Percentiles rank a stretch among this genome's conserved stretches.
Evolutionary conservation across 106 monocot genomes (phyloP).

Genomic region (Narthecium ossifragum): DNA sequence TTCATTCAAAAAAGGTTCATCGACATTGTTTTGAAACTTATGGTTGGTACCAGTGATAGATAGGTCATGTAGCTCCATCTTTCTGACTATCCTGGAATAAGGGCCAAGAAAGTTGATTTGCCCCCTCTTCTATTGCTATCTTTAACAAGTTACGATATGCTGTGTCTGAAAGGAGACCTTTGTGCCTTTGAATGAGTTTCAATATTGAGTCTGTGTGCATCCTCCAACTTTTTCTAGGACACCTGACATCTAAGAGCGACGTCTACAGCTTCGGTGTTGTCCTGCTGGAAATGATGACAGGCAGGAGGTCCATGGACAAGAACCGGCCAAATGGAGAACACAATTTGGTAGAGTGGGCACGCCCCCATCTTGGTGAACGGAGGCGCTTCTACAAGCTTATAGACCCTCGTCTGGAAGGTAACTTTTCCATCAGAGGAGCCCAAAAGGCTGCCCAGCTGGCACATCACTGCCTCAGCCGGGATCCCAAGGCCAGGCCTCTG

Average conservation of each 20-base stretch:
- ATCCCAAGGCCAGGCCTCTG: constrained; percentile 72
- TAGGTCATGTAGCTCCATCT: no score
- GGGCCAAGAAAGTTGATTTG: no score
- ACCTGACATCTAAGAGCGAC: constrained; percentile 84
- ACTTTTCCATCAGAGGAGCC: constrained; percentile 84
- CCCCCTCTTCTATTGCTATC: no score
- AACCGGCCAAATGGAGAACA: constrained; percentile 87
- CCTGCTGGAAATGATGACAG: constrained; percentile 86
- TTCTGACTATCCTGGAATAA: no score
- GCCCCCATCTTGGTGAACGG: constrained; percentile 64
- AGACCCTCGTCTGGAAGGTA: constrained; percentile 71
- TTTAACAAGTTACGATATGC: no score
- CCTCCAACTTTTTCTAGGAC: constrained; percentile 69
- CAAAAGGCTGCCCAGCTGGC: constrained; percentile 72
- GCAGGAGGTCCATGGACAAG: constrained; percentile 83
- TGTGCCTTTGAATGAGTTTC: no score
- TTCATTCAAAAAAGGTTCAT: no score
- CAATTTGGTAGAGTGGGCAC: constrained; percentile 86
- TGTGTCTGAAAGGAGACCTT: no score
- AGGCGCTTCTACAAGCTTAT: constrained; percentile 63
- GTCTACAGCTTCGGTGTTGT: constrained; percentile 96
- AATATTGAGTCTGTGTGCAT: no score
- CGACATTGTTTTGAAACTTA: no score
- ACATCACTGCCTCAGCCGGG: constrained; percentile 65
- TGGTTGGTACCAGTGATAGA: no score